These are phyloP conservation scores for Tremella yokohamensis DNA, from an alignment of 768 basidiomycete genomes.

Conservation along the genomic window DNA sequence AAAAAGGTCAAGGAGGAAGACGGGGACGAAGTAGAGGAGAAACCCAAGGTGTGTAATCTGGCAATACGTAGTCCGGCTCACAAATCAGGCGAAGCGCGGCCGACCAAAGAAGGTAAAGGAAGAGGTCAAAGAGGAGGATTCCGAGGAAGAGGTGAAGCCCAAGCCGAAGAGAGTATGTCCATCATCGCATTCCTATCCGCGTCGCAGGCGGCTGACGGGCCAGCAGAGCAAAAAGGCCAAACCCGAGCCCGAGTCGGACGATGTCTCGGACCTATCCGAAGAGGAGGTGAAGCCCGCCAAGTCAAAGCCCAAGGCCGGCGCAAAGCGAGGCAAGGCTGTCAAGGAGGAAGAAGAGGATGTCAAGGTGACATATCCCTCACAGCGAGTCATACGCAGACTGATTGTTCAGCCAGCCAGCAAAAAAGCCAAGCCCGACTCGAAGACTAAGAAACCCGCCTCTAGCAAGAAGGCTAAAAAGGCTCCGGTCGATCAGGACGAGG, in stretches of 20 bases:
- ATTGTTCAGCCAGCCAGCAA: not conserved
- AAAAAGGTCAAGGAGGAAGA: slow-evolving; percentile 9
- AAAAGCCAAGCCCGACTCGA: not conserved
- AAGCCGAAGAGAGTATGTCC: slow-evolving; percentile 9
- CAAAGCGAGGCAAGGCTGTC: slow-evolving; percentile 15
- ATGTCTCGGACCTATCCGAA: slow-evolving; percentile 35
- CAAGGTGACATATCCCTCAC: slow-evolving; percentile 18
- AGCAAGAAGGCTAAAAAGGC: slow-evolving; percentile 14
- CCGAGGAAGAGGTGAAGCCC: slow-evolving; percentile 23
- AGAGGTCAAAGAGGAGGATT: slow-evolving; percentile 42
- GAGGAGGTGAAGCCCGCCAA: slow-evolving; percentile 31
- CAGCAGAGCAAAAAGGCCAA: slow-evolving; percentile 8
- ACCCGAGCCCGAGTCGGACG: slow-evolving; percentile 43
- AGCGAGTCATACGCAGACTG: not conserved
- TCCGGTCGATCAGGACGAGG: slow-evolving; percentile 26
- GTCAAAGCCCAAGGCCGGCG: not conserved
- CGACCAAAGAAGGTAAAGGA: slow-evolving; percentile 19
- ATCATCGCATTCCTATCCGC: not conserved
- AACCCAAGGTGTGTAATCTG: slow-evolving; percentile 58
- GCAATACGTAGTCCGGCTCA: slow-evolving; percentile 30
- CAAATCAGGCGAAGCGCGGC: not conserved
- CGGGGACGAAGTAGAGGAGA: slow-evolving; percentile 47
- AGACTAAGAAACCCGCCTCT: not conserved
- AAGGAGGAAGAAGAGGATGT: slow-evolving; percentile 22
- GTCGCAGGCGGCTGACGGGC: not conserved